Percentiles rank a stretch among this genome's conserved stretches.
These are phyloP conservation scores for Lipomyces oligophaga DNA, from an alignment of 805 yeast genomes.

Conservation along the genomic window DNA sequence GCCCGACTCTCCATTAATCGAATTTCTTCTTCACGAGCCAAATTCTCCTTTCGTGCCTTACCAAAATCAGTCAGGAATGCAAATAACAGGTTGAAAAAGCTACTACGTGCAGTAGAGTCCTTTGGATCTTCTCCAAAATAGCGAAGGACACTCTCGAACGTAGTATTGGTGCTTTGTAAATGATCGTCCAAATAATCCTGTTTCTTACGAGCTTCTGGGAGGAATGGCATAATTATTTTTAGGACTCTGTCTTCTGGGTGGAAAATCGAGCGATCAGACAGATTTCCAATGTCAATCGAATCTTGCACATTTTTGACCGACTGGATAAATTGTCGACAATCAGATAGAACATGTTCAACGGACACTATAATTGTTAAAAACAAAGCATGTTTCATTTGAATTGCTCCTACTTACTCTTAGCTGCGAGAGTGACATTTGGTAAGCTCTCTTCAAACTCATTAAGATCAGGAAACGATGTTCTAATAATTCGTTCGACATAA, in stretches of 20 bases:
- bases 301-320: constrained; percentile 65
- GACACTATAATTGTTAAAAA: constrained; percentile 42
- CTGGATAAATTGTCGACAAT: constrained; percentile 60
- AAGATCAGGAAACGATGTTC: constrained; percentile 77
- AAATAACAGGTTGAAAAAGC: constrained; percentile 76
- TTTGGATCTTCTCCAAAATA: constrained; percentile 85
- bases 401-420: constrained; percentile 43
- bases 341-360: constrained; percentile 73
- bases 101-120: constrained; percentile 61
- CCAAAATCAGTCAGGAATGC: constrained; percentile 74
- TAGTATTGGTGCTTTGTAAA: constrained; percentile 56
- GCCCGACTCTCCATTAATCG: constrained; percentile 64
- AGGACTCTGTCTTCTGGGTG: constrained; percentile 82
- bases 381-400: background rate
- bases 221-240: constrained; percentile 54
- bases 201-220: constrained; percentile 74
- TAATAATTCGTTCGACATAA: constrained; percentile 83
- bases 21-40: constrained; percentile 77
- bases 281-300: constrained; percentile 75
- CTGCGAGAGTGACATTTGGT: constrained; percentile 52
- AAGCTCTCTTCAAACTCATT: constrained; percentile 71
- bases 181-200: constrained; percentile 62
- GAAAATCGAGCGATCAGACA: constrained; percentile 70
- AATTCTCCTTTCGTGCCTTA: constrained; percentile 73
- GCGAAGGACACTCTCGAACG: constrained; percentile 68